Base-by-base conservation (phyloP, 345 rosid genomes). In the Abelmoschus esculentus region DNA sequence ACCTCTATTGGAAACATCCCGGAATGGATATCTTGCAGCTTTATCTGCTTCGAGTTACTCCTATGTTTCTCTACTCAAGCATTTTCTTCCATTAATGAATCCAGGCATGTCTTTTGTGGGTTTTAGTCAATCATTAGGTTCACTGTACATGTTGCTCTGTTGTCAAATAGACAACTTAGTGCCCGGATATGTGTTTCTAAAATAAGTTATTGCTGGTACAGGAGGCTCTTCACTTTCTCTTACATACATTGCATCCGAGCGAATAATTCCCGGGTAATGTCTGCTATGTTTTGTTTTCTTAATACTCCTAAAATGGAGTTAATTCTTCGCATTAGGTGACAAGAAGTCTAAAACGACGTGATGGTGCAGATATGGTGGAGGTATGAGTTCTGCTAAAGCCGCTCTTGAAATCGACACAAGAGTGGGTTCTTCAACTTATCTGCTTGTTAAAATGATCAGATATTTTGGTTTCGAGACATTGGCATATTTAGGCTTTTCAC, bases 301-400 rank as follows among this genome's bases (percentile, higher is more conserved):
- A 11, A 15, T 15, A 64, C 17, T 36, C n/a, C 18, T 28, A 17
- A 57, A 26, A 13, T 13, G 4, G 5, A 46, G 50, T 38, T 31
- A 22, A 22, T 8, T 12, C 13, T 71, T 69, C 47, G 34, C 57
- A 15, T 60, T 18, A 17, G 49, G 12, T 74, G 58, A 58, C 15
- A 38, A 36, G 15, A 17, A 4, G 72, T 60, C 57, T 26, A 26
- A 38, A 17, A 44, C 17, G 31, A n/a, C 49, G 5, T 63, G 34
- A n/a, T 32, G 3, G 46, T 6, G 70, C 81, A 93, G 99, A 72
- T 95, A 95, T 7, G 99, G 99, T 79, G 97, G 99, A 67, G 97
- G 99, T 54, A 91, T 95, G 99, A 95, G 96, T 78, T 91, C 99
- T 40, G 97, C 99, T 14, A 95, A 95, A 83, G 90, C 99, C 17